Base-by-base conservation (phyloP, 768 basidiomycete genomes). In the Artomyces pyxidatus region DNA sequence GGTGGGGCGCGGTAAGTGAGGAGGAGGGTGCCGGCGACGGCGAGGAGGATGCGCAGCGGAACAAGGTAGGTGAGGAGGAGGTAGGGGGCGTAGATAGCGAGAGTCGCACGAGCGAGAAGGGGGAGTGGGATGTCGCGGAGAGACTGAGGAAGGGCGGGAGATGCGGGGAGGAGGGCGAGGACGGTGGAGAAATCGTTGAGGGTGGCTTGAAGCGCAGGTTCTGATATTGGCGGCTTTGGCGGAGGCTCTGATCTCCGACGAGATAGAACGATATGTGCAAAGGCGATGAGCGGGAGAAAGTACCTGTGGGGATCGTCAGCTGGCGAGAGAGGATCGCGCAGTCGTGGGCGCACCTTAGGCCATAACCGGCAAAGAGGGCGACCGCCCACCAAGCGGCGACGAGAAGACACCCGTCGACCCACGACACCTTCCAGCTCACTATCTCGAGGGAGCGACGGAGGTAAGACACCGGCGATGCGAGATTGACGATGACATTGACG, bases 321-420 rank as follows among this genome's bases (percentile, higher is more conserved):
- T 39, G 12, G 42, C n/a, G 40, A 41, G 11, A 40, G 28, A 28
- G 23, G 35, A 40, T 23, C 35, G 38, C n/a, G 21, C n/a, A 50
- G 9, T 7, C 17, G 14, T 12, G 32, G 17, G 63, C 71, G 43
- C 49, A 79, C 81, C 75, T 72, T 55, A 89, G 65, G 9, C 53
- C 57, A 1, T 53, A 35, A 12, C 63, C 59, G 9, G 55, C 48
- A 63, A 84, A 71, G 48, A 93, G 68, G 67, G 87, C 90, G 17
- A 81, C 22, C 0, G 75, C 77, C 87, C 90, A 94, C 88, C 88
- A 93, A 1, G 63, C 61, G 0, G 75, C 84, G 38, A 95, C 67
- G 1, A 75, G 63, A 3, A 93, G 75, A 70, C 75, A 84, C 45
- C 79, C 73, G 45, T 86, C 76, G 58, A 81, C 75, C 73, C 75